A percentile compares a stretch with the other conserved stretches of the same genome.
Evolutionary conservation across 495 filamentous ascomycete species (phyloP).

Genomic region (Neurospora sp.): DNA sequence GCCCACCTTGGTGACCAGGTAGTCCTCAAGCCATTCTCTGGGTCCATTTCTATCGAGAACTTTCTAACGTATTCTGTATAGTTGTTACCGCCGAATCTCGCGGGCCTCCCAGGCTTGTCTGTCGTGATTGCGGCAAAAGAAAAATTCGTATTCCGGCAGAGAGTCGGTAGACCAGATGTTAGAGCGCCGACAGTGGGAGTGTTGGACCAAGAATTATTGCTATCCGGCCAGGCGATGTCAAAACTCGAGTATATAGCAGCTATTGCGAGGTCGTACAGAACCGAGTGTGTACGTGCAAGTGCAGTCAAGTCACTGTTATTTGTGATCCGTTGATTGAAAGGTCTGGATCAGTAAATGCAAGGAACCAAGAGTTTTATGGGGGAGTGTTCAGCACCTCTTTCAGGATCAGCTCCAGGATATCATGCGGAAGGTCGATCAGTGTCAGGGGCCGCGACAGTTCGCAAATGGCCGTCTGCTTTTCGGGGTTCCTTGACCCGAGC

Average conservation of each 20-base stretch:
- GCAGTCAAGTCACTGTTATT: constrained; percentile 83
- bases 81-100: constrained; percentile 47
- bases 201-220: constrained; percentile 49
- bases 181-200: constrained; percentile 78
- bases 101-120: background rate
- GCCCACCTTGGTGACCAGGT: constrained; percentile 77
- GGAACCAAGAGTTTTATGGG: background rate
- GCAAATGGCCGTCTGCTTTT: constrained; percentile 16
- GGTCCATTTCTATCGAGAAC: constrained; percentile 91
- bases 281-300: constrained; percentile 72
- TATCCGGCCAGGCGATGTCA: constrained; percentile 90
- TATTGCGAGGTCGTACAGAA: constrained; percentile 70
- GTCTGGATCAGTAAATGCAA: background rate
- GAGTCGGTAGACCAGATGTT: constrained; percentile 79
- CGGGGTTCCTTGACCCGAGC: background rate
- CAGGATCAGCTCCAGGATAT: constrained; percentile 78
- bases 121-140: background rate
- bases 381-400: constrained; percentile 56
- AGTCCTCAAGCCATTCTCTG: constrained; percentile 71
- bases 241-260: constrained; percentile 88
- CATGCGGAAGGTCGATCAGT: constrained; percentile 75
- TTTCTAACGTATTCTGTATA: constrained; percentile 80
- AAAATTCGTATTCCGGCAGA: constrained; percentile 69
- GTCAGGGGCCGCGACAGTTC: constrained; percentile 27
- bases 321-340: constrained; percentile 48